Evolutionary conservation across 257 asterid genomes (phyloP).

Genomic region (Lavandula angustifolia): DNA sequence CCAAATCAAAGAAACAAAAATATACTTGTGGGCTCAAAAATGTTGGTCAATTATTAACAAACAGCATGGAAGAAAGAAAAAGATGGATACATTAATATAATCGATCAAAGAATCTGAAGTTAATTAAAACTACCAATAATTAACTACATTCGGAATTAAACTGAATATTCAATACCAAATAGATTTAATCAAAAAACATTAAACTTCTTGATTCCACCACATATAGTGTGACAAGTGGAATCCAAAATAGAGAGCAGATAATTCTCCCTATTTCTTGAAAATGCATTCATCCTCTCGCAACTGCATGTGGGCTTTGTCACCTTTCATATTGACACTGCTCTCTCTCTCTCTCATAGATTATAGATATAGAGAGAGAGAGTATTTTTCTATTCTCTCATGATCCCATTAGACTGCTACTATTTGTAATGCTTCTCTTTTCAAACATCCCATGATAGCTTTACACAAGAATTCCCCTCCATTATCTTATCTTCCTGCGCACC

Average conservation of each 20-base stretch:
- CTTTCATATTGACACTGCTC: background rate
- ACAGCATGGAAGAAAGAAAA: background rate
- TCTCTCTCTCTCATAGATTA: conserved; percentile 21
- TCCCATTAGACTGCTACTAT: conserved; percentile 22
- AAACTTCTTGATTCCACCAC: conserved; percentile 15
- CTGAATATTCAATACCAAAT: background rate
- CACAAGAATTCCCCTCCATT: conserved; percentile 43
- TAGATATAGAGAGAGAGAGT: conserved; percentile 6
- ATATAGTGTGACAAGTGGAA: conserved; percentile 33
- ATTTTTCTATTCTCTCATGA: conserved; percentile 2
- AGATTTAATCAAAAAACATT: no score
- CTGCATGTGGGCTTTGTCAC: conserved; percentile 42
- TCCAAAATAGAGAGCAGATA: conserved; percentile 33
- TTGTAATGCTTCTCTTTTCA: conserved; percentile 42
- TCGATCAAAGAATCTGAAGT: no score
- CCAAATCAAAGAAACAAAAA: conserved; percentile 27
- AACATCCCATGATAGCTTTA: conserved; percentile 63
- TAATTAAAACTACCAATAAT: no score
- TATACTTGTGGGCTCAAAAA: conserved; percentile 32
- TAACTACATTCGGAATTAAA: background rate
- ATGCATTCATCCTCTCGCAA: conserved; percentile 31
- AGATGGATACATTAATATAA: no score
- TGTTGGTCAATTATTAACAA: conserved; percentile 32
- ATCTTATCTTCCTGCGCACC: conserved; percentile 46
- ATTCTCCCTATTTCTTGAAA: conserved; percentile 29